Base-by-base conservation (phyloP, 2,329 filamentous ascomycete genomes). In the Paecilomyces variotii region DNA sequence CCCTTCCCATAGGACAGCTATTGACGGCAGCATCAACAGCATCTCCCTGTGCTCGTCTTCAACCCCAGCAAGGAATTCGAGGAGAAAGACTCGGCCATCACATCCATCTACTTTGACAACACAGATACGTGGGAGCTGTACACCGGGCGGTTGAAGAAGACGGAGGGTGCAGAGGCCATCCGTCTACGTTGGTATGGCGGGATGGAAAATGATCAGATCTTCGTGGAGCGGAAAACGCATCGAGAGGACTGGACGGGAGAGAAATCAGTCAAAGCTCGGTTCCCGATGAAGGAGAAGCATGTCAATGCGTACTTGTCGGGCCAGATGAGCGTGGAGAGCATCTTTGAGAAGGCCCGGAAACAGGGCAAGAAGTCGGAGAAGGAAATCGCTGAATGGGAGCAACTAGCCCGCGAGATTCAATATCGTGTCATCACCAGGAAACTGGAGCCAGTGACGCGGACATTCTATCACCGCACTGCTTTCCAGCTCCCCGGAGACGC, bases 221-320 rank as follows among this genome's bases (percentile, higher is more conserved):
- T 97, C 69, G 88, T 99, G 26, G 94, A 99, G 79, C 86, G 94
- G 62, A 99, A 99, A 78, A 99, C 94, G 0, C 94, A 99, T 78
- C 88, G 94, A 45, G 94, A 99, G 75, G 94, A 99, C 74, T 99
- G 94, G 94, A 99, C 94, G 0, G 94, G 94, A 59, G 94, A 99
- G 74, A 96, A 97, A 78, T 97, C 93, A 1, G 94, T 99, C 77
- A 99, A 99, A 79, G 93, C 94, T 51, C 89, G 94, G 51, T 99
- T 99, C 70, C 83, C 89, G 7, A 82, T 94, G 63, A 97, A 99
- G 79, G 94, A 99, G 78, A 99, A 99, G 82, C 90, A 97, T 62
- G 88, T 99, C 70, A 97, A 97, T 70, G 83, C 90, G 12, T 99
- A 92, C 72, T 79, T 99, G 75, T 82, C 82, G 55, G 94, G 94